These are phyloP conservation scores for Apostasia ramifera DNA, from an alignment of 106 monocot genomes.

Conservation along the genomic window DNA sequence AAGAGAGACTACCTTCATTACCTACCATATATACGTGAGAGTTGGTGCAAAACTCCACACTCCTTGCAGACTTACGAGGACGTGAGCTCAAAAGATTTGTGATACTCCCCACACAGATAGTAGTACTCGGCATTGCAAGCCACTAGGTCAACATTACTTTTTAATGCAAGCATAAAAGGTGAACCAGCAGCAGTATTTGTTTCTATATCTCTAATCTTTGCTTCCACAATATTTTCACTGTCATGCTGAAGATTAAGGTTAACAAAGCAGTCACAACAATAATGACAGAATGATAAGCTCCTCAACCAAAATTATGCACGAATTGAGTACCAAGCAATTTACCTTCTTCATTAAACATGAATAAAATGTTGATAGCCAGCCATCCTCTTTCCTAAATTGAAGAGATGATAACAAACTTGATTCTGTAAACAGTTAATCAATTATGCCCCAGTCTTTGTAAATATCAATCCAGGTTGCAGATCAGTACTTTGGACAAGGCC, in stretches of 20 bases:
- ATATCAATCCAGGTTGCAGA: too few species aligned
- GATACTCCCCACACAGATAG: conserved; percentile 88
- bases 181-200: conserved; percentile 40
- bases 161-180: conserved; percentile 36
- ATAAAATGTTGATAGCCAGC: conserved; percentile 81
- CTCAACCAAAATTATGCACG: not conserved
- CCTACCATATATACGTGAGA: too few species aligned
- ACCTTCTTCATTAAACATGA: conserved; percentile 98
- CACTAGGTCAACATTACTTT: conserved; percentile 75
- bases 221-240: conserved; percentile 72
- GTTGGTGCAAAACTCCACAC: conserved; percentile 1
- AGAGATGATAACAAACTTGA: conserved; percentile 68
- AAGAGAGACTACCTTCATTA: too few species aligned
- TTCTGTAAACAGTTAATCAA: conserved; percentile 37
- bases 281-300: not conserved
- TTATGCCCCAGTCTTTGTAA: too few species aligned
- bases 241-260: conserved; percentile 60
- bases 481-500: not conserved
- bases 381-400: conserved; percentile 77
- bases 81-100: conserved; percentile 87
- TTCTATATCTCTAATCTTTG: conserved; percentile 73
- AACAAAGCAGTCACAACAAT: not conserved
- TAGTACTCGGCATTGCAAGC: conserved; percentile 95
- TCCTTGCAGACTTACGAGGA: conserved; percentile 58
- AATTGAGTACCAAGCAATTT: not conserved